phyloP scores from a whole-genome alignment of 73 alveolate genomes.

The Stentor roeselii region DNA sequence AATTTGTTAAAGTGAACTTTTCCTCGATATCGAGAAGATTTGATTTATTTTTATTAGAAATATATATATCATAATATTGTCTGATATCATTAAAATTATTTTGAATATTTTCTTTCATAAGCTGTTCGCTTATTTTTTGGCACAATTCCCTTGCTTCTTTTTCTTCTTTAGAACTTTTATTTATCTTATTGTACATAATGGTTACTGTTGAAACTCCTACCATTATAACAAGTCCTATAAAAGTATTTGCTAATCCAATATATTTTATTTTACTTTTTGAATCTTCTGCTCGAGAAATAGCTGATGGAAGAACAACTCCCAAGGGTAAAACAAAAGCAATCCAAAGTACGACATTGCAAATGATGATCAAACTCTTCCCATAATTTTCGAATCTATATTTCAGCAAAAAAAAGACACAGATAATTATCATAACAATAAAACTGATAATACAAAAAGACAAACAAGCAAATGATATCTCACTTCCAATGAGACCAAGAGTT shows the following conservation, averaged over 20 bases:
- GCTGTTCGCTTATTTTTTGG: no score
- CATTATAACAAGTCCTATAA: not conserved
- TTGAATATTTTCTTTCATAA: no score
- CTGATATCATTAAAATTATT: no score
- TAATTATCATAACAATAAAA: no score
- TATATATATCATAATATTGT: no score
- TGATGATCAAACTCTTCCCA: not conserved
- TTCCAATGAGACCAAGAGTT: not conserved
- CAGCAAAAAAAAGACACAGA: not conserved
- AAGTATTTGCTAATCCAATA: not conserved
- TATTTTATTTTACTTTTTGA: not conserved
- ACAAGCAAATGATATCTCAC: not conserved
- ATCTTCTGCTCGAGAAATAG: not conserved
- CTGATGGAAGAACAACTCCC: conserved; percentile 7
- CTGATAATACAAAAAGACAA: not conserved
- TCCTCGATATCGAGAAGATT: no score
- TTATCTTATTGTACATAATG: not conserved
- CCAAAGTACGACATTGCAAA: not conserved
- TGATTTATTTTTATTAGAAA: no score
- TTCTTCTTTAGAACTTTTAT: conserved; percentile 4
- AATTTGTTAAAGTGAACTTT: no score
- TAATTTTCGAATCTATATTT: no score
- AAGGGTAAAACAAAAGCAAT: not conserved
- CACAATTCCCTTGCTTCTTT: no score
- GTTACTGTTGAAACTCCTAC: not conserved